Evolutionary conservation across 495 filamentous ascomycete genomes (phyloP).

Genomic region (Collariella sp.): DNA sequence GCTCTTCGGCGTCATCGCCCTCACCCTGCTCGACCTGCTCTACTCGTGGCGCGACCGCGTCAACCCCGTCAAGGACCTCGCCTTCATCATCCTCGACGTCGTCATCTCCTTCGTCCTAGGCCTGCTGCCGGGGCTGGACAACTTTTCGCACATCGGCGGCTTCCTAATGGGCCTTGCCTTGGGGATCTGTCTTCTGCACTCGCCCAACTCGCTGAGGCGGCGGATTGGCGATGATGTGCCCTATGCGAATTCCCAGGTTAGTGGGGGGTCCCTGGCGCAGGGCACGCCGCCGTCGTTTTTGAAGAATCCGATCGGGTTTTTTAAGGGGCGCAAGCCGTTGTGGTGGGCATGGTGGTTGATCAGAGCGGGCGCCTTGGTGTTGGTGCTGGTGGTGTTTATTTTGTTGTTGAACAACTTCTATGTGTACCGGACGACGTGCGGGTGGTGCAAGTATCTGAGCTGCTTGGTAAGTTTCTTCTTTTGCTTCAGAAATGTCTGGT

Average conservation of each 20-base stretch:
- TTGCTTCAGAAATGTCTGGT: background rate
- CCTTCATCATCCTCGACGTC: constrained; percentile 77
- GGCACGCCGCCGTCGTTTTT: constrained; percentile 49
- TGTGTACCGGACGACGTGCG: constrained; percentile 61
- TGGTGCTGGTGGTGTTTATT: constrained; percentile 72
- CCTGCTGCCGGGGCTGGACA: constrained; percentile 86
- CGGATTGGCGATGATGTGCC: constrained; percentile 62
- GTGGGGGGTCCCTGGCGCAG: constrained; percentile 29
- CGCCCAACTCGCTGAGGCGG: constrained; percentile 68
- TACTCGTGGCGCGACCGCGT: constrained; percentile 79
- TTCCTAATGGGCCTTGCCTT: constrained; percentile 88
- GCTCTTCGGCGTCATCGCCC: constrained; percentile 84
- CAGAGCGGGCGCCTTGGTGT: constrained; percentile 67
- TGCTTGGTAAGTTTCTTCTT: constrained; percentile 63
- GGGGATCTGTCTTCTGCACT: constrained; percentile 78
- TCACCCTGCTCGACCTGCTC: constrained; percentile 78
- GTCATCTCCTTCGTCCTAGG: constrained; percentile 86
- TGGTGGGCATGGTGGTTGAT: constrained; percentile 99
- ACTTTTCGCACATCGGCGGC: constrained; percentile 94
- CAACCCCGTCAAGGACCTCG: constrained; percentile 67
- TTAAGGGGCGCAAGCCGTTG: constrained; percentile 79
- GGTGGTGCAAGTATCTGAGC: constrained; percentile 89
- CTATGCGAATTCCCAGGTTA: constrained; percentile 32
- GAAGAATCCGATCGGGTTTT: constrained; percentile 68
- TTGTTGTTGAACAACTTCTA: constrained; percentile 86